Base-by-base conservation (phyloP, 1,284 basidiomycete genomes). In the Microbotryum intermedium region DNA sequence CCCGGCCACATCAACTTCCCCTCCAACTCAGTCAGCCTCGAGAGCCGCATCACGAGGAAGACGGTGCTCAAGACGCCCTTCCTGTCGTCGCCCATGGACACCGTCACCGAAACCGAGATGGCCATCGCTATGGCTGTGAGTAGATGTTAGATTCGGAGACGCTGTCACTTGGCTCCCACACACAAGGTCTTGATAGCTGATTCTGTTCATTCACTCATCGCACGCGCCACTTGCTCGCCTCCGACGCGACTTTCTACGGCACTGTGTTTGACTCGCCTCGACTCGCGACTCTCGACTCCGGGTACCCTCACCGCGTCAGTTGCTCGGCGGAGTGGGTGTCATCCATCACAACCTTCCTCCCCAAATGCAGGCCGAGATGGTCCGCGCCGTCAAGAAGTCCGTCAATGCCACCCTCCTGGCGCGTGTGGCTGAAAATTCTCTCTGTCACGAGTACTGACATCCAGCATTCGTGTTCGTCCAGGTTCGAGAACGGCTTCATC, bases 41-140 rank as follows among this genome's bases (percentile, higher is more conserved):
- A 95, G 77, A 88, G 85, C 70, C 83, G 81, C 58, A 85, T 98
- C 58, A 97, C 94, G 50, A 84, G 87, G 60, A 97, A 97, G 72
- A 70, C 67, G 18, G 79, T 82, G 47, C 82, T 99, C 72, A 97
- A 92, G 79, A 93, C 93, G 0, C 94, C 95, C 0, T 95, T 99
- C 79, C 80, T 97, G 79, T 95, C 90, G 75, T 94, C 90, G 61
- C 94, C 95, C 47, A 99, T 99, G 94, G 94, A 99, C 79, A 98
- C 94, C 39, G 94, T 99, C 68, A 98, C 95, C 4, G 94, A 97
- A 79, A 84, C 83, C 64, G 85, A 93, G 70, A 99, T 98, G 93
- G 94, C 94, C 55, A 95, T 98, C 72, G 81, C 87, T 50, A 85
- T 97, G 80, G 92, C 92, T 70, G 87, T 88, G 74, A 77, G 85